phyloP scores from a whole-genome alignment of 2,329 filamentous ascomycete species.

The Colletotrichum gigasporum region DNA sequence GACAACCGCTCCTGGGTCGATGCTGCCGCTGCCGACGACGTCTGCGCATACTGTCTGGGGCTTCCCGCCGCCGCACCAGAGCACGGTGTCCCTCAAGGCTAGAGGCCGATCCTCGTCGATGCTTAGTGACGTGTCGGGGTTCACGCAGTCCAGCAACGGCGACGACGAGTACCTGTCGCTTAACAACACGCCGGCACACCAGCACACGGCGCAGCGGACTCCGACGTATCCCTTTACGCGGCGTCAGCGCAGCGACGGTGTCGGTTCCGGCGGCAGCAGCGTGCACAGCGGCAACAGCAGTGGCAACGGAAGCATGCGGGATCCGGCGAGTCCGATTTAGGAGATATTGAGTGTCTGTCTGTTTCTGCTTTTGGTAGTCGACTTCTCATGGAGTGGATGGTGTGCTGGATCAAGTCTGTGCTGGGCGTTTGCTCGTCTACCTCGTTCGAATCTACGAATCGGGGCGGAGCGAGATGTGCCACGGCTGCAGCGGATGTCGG shows the following conservation, averaged over 20 bases:
- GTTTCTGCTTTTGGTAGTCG: slow-evolving; percentile 24
- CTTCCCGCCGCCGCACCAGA: slow-evolving; percentile 27
- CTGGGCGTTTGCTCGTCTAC: not conserved
- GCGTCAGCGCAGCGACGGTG: slow-evolving; percentile 25
- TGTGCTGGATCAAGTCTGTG: slow-evolving; percentile 7
- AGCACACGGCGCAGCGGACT: slow-evolving; percentile 31
- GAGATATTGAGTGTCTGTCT: not conserved
- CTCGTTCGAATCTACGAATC: not conserved
- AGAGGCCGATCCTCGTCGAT: slow-evolving; percentile 72
- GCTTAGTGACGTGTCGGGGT: slow-evolving; percentile 73
- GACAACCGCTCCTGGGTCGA: slow-evolving; percentile 38
- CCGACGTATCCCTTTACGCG: slow-evolving; percentile 32
- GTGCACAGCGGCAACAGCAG: slow-evolving; percentile 54
- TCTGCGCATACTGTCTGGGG: slow-evolving; percentile 35
- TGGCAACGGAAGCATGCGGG: slow-evolving; percentile 57
- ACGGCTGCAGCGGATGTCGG: not conserved
- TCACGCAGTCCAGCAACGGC: slow-evolving; percentile 69
- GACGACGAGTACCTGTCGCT: slow-evolving; percentile 48
- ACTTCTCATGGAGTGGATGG: slow-evolving; percentile 10
- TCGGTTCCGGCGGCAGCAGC: slow-evolving; percentile 32
- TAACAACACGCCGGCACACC: slow-evolving; percentile 33
- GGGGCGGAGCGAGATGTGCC: not conserved
- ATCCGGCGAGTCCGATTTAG: slow-evolving; percentile 60
- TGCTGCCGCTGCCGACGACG: slow-evolving; percentile 41
- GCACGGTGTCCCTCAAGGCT: slow-evolving; percentile 50